Evolutionary conservation across 2,329 filamentous ascomycete genomes (phyloP), one percentile per base, ranked within the genome.

Genomic region (Calonectria hawksworthii): DNA sequence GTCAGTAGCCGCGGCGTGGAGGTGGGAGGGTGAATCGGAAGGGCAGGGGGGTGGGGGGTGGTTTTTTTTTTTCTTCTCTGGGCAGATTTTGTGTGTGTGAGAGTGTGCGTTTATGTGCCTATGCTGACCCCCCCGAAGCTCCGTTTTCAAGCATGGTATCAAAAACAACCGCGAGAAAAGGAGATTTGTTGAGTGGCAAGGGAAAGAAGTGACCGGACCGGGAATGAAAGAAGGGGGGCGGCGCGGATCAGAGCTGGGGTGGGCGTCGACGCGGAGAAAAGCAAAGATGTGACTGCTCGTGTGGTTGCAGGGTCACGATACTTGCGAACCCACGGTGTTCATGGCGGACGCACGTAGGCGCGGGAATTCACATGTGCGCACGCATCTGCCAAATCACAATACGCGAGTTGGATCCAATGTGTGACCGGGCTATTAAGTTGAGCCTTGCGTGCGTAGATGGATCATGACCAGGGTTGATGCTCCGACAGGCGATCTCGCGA

Each of bases 271-370:
- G 56, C 56, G 44, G 64, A 75, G 75, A 78, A 81, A 78, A 81
- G 79, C 76, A 78, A 80, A 72, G 72, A 72, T 79, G 59, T 79
- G 77, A 76, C 73, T 75, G 70, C 75, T 80, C 74, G 73, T 77
- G 73, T 77, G 54, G 34, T 63, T 56, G 18, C 41, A 70, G 66
- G 75, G 75, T 75, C 75, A 74, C 61, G 61, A 75, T 61, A 63
- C 68, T 72, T 72, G 73, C 59, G 72, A 79, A 51, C 69, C 75
- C 61, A 64, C 73, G 70, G 69, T 36, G 56, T 66, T 69, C 69
- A 68, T 73, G n/a, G 76, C 74, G 52, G 54, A 50, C 28, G 64
- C 64, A 52, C 28, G 67, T 56, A 52, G 38, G 66, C 69, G 67
- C 74, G 67, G 72, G 72, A 72, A 75, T 76, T 75, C 64, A 50